Base-by-base conservation (phyloP, 306 rosid genomes). In the Trichosanthes cucumerina region DNA sequence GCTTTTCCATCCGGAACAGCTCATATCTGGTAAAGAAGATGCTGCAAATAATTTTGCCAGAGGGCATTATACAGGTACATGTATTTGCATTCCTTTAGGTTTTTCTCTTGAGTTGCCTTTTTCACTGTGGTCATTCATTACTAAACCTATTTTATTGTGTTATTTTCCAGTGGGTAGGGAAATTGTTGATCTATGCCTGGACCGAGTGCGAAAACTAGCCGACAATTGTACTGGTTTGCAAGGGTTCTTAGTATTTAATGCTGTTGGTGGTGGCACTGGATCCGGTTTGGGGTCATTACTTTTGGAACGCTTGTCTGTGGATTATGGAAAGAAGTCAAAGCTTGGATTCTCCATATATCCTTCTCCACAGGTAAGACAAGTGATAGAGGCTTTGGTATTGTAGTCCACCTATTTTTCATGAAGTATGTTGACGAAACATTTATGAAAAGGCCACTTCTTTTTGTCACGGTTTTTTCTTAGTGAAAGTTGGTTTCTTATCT, bases 261-360 rank as follows among this genome's bases (percentile, higher is more conserved):
- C 96, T 65, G 96, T 86, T 82, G 93, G 93, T 85, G 96, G 96
- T 65, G 96, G 96, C 77, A 91, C 96, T 59, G 96, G 96, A 57
- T 91, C 96, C 80, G 96, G 96, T 72, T 81, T 91, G 79, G 96
- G 91, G 38, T 89, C 96, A 64, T 83, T 89, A 28, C 91, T 91
- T 83, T 73, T 91, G 80, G 96, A 91, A 64, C 87, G 93, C 71
- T 82, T 91, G 69, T 89, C 96, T 12, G 82, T 84, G 14, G 96
- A 91, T 80, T 89, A 91, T 57, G 96, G 93, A 23, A 90, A 90
- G 38, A 90, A 90, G 83, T 88, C 95, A 18, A 90, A 88, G 83
- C 92, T 90, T 79, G 91, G 93, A 79, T 91, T 91, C 81, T 80
- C 84, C 83, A 89, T 91, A 80, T 91, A 73, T 85, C 96, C 96